A percentile compares a stretch with the other conserved stretches of the same genome.
These are phyloP conservation scores for Botrytis fabae DNA, from an alignment of 2,329 filamentous ascomycete genomes.

Conservation along the genomic window DNA sequence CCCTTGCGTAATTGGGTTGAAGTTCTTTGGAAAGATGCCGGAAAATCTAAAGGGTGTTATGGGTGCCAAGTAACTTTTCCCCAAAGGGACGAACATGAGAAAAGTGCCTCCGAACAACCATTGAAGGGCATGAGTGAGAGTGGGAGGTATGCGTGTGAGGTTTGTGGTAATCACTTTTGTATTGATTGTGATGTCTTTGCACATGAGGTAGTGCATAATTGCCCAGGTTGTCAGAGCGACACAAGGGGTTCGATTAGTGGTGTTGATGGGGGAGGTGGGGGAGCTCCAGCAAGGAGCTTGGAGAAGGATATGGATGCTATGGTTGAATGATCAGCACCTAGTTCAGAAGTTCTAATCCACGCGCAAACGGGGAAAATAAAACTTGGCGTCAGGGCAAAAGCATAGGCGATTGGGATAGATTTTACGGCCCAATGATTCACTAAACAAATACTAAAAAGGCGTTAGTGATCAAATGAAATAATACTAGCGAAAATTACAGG, in stretches of 20 bases:
- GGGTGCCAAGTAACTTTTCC: slow-evolving; percentile 62
- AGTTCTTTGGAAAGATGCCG: slow-evolving; percentile 77
- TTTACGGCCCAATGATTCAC: not conserved
- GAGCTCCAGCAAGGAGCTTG: not conserved
- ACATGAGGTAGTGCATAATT: slow-evolving; percentile 94
- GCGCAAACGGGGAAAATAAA: not conserved
- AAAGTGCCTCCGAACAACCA: slow-evolving; percentile 29
- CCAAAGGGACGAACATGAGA: slow-evolving; percentile 35
- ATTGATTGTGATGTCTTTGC: slow-evolving; percentile 97
- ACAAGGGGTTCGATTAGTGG: slow-evolving; percentile 25
- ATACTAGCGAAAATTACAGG: not conserved
- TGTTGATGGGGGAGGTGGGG: not conserved
- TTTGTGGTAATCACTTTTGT: slow-evolving; percentile 90
- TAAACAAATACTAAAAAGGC: not conserved
- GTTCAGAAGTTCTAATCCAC: not conserved
- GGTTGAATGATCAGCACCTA: slow-evolving; percentile 7
- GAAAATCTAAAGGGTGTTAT: slow-evolving; percentile 61
- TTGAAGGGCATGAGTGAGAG: slow-evolving; percentile 76
- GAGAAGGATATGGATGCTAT: slow-evolving; percentile 13
- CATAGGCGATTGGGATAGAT: not conserved
- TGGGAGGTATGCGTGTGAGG: slow-evolving; percentile 82
- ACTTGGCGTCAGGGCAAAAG: slow-evolving; percentile 3
- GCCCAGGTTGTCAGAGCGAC: slow-evolving; percentile 69
- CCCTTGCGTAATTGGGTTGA: slow-evolving; percentile 88
- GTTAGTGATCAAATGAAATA: not conserved